Percentiles rank a stretch among this genome's conserved stretches.
Evolutionary conservation across 768 basidiomycete species (phyloP).

Genomic region (Rickenella mellea): DNA sequence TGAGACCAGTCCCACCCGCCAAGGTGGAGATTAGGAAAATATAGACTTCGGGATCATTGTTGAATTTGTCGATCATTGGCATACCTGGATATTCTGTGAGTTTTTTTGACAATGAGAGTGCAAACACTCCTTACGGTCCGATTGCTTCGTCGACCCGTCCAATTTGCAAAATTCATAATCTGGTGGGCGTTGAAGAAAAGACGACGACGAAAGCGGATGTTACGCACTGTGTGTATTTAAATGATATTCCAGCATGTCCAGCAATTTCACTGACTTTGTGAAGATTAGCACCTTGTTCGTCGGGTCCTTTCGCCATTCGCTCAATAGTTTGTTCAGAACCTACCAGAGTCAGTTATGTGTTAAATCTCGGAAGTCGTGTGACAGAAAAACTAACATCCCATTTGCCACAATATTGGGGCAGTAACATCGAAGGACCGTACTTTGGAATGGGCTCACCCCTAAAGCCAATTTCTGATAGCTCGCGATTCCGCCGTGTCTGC

Average conservation of each 20-base stretch:
- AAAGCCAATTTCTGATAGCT: constrained; percentile 56
- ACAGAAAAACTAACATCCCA: constrained; percentile 53
- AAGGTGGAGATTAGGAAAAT: constrained; percentile 85
- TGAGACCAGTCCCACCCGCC: constrained; percentile 87
- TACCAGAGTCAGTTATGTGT: constrained; percentile 17
- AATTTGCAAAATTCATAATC: constrained; percentile 59
- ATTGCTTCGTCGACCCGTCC: constrained; percentile 66
- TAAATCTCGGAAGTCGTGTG: neutral
- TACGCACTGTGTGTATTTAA: constrained; percentile 44
- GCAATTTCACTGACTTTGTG: constrained; percentile 83
- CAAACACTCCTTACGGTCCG: constrained; percentile 43
- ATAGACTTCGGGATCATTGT: constrained; percentile 61
- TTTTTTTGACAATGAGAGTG: neutral
- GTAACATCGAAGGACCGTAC: constrained; percentile 52
- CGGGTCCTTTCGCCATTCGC: constrained; percentile 52
- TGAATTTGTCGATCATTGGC: constrained; percentile 79
- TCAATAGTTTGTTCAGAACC: constrained; percentile 60
- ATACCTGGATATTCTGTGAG: constrained; percentile 42
- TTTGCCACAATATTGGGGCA: constrained; percentile 70
- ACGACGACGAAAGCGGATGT: constrained; percentile 2
- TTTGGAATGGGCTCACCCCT: constrained; percentile 45
- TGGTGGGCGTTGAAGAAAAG: constrained; percentile 19
- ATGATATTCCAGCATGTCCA: constrained; percentile 79
- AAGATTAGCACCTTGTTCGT: constrained; percentile 89
- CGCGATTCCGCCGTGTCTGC: constrained; percentile 46